Evolutionary conservation across 2,329 filamentous ascomycete species (phyloP), one percentile per base, ranked within the genome.

Genomic region (Meredithiella fracta): DNA sequence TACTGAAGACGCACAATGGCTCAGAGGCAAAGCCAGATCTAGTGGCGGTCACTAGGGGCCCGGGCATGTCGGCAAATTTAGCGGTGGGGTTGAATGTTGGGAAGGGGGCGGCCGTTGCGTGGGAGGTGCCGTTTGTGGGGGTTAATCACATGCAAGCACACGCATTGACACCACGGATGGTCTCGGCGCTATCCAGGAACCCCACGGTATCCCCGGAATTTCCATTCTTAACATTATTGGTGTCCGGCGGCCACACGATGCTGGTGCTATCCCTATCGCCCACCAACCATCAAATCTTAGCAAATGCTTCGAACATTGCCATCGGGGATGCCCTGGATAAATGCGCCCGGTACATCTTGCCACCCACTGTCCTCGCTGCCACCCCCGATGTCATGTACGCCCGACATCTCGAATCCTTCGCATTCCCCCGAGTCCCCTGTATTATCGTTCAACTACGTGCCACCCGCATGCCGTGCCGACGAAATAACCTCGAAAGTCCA

Each of bases 81-180:
- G 76, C 80, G 20, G 80, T 83, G 15, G 92, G 92, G 0, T 67
- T 97, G 9, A 82, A 88, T 64, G 83, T 82, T 22, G 92, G 88
- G 17, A 97, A 97, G 68, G 92, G 89, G 0, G 75, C 97, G 20
- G 81, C 90, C 0, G 73, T 86, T 20, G 89, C 87, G 38, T 94
- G 86, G 86, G 76, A 81, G 60, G 76, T 89, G 38, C 90, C 91
- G 2, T 71, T 97, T 31, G 67, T 97, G 1, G 92, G 82, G 0
- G 86, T 96, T 1, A 86, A 98, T 67, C 92, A 98, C 68, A 97
- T 98, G 92, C 90, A 96, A 67, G 92, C 90, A 9, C 92, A 98
- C 68, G 85, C 92, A 17, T 71, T 98, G 60, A 97, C 92, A 17
- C 86, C 91, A 15, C 77, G 88, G 8, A 76, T 98, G 44, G 82